phyloP scores from a whole-genome alignment of 192 early-diverging fungal genomes.

The Podila horticola region DNA sequence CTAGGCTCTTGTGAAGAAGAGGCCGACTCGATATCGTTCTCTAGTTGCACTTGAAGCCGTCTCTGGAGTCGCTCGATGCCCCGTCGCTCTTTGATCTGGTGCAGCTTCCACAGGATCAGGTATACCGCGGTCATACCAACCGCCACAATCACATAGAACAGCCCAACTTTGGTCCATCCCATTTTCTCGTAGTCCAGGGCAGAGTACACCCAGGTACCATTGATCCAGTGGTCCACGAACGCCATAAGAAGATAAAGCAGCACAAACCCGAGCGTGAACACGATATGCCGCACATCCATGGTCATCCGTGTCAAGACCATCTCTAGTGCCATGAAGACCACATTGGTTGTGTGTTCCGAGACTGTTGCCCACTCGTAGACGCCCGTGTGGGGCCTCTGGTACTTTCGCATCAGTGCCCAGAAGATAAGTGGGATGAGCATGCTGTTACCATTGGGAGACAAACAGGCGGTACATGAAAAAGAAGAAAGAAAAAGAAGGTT shows the following conservation, averaged over 20 bases:
- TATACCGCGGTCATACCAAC: neutral
- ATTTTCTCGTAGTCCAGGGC: slow-evolving; percentile 10
- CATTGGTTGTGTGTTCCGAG: slow-evolving; percentile 14
- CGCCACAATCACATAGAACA: neutral
- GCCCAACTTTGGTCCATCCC: neutral
- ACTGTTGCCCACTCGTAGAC: slow-evolving; percentile 26
- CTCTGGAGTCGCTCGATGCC: neutral
- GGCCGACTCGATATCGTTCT: neutral
- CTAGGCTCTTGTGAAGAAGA: neutral
- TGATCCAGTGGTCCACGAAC: slow-evolving; percentile 12
- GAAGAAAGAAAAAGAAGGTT: neutral
- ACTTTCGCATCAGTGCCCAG: slow-evolving; percentile 2
- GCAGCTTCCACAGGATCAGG: slow-evolving; percentile 6
- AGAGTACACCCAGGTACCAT: slow-evolving; percentile 7
- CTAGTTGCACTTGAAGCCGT: neutral
- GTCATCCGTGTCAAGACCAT: slow-evolving; percentile 5
- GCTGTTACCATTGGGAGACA: neutral
- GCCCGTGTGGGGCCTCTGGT: slow-evolving; percentile 6
- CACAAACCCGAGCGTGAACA: slow-evolving; percentile 13
- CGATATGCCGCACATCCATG: slow-evolving; percentile 16
- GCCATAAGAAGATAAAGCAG: neutral
- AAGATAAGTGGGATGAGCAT: slow-evolving; percentile 15
- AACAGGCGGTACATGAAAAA: neutral
- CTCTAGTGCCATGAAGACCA: slow-evolving; percentile 14
- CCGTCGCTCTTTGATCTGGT: slow-evolving; percentile 5